phyloP scores from a whole-genome alignment of 2,329 filamentous ascomycete genomes.

The Beauveria rudraprayagi region DNA sequence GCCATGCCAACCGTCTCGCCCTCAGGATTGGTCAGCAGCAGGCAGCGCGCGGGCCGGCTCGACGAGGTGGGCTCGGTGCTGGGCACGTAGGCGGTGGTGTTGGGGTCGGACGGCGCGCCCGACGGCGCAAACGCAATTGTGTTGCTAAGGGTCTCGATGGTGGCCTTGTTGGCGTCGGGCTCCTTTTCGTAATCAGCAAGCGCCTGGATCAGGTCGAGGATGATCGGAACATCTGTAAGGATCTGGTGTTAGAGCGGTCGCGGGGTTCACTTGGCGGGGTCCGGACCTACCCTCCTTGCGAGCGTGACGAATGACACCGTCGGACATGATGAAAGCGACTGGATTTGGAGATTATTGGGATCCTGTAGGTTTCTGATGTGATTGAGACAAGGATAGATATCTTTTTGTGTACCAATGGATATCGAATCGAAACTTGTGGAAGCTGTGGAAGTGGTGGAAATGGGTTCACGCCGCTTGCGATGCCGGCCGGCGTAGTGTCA shows the following conservation, averaged over 20 bases:
- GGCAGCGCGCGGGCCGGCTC: conserved; percentile 62
- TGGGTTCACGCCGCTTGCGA: not conserved
- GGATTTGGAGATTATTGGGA: not conserved
- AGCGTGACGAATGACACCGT: conserved; percentile 6
- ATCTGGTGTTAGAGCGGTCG: not conserved
- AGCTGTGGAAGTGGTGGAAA: not conserved
- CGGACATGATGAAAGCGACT: not conserved
- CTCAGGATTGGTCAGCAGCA: conserved; percentile 52
- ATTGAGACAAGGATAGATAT: not conserved
- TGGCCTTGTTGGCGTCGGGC: conserved; percentile 66
- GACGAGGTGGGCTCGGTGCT: conserved; percentile 47
- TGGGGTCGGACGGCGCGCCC: conserved; percentile 29
- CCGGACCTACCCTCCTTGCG: conserved; percentile 7
- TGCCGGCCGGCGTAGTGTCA: conserved; percentile 5
- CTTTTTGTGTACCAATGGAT: not conserved
- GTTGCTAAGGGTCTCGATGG: conserved; percentile 58
- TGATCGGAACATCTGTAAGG: conserved; percentile 64
- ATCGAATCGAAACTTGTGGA: not conserved
- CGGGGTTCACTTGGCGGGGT: not conserved
- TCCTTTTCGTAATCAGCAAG: conserved; percentile 85
- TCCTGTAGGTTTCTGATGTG: not conserved
- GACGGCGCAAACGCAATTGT: conserved; percentile 72
- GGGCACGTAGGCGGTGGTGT: conserved; percentile 27
- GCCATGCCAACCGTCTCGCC: conserved; percentile 63
- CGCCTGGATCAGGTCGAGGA: conserved; percentile 73